Evolutionary conservation across 75 land plant genomes (phyloP).

Genomic region (Gnetum montanum): DNA sequence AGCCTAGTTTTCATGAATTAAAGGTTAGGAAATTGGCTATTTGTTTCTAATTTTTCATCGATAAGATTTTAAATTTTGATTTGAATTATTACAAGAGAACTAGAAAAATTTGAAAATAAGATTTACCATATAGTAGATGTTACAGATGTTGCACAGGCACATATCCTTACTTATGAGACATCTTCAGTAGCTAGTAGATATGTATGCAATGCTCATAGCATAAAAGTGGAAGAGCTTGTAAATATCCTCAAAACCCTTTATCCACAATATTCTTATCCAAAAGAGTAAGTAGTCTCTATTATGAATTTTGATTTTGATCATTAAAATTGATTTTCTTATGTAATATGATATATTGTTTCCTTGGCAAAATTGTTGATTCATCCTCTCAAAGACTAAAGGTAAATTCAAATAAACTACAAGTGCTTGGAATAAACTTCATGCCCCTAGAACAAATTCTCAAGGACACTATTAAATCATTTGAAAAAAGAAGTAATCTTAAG

Average conservation of each 20-base stretch:
- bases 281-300: no score
- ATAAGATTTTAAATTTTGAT: no score
- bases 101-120: slow-evolving; percentile 7
- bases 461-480: slow-evolving; percentile 30
- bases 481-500: slow-evolving; percentile 19
- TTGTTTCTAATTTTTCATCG: no score
- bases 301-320: no score
- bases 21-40: no score
- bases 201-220: slow-evolving; percentile 26
- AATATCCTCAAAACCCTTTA: slow-evolving; percentile 27
- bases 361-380: no score
- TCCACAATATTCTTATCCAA: slow-evolving; percentile 52
- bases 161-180: slow-evolving; percentile 39
- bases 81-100: no score
- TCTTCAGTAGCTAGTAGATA: slow-evolving; percentile 49
- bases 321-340: no score
- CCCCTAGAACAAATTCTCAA: slow-evolving; percentile 41
- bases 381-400: no score
- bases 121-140: slow-evolving; percentile 37
- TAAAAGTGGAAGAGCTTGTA: slow-evolving; percentile 23
- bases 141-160: slow-evolving; percentile 63
- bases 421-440: slow-evolving; percentile 34
- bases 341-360: no score
- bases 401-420: slow-evolving; percentile 37
- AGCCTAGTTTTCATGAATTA: no score